A percentile compares a stretch with the other conserved stretches of the same genome.
Evolutionary conservation across 1,139 yeast species (phyloP).

Genomic region (Hanseniaspora uvarum): DNA sequence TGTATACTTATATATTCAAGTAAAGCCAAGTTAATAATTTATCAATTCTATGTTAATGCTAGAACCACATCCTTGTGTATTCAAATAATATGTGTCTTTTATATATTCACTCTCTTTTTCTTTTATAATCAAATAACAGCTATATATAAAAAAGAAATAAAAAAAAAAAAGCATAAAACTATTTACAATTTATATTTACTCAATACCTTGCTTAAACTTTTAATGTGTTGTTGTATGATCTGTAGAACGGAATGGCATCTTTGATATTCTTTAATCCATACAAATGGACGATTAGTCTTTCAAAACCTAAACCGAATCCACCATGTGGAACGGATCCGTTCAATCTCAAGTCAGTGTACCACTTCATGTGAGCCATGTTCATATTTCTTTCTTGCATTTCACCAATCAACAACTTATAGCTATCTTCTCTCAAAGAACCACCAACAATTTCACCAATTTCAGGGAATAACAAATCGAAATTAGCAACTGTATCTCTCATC

Average conservation of each 20-base stretch:
- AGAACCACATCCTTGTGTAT: not conserved
- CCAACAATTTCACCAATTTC: slow-evolving; percentile 95
- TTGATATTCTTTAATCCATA: slow-evolving; percentile 59
- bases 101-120: too few species aligned
- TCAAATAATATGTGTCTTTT: too few species aligned
- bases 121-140: not conserved
- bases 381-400: slow-evolving; percentile 47
- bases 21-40: not conserved
- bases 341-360: slow-evolving; percentile 69
- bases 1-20: too few species aligned
- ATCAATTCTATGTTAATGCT: not conserved
- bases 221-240: slow-evolving; percentile 30
- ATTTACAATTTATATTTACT: not conserved
- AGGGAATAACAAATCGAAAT: slow-evolving; percentile 81
- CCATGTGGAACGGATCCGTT: slow-evolving; percentile 90
- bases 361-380: slow-evolving; percentile 47
- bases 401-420: slow-evolving; percentile 37
- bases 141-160: not conserved
- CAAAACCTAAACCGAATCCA: slow-evolving; percentile 94
- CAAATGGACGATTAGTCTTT: slow-evolving; percentile 65
- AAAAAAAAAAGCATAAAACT: not conserved
- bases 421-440: slow-evolving; percentile 82
- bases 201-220: slow-evolving; percentile 16
- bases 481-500: slow-evolving; percentile 59
- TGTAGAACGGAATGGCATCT: slow-evolving; percentile 80